Evolutionary conservation across 345 rosid species (phyloP), one percentile per base, ranked within the genome.

Genomic region (Dipteronia sinensis): DNA sequence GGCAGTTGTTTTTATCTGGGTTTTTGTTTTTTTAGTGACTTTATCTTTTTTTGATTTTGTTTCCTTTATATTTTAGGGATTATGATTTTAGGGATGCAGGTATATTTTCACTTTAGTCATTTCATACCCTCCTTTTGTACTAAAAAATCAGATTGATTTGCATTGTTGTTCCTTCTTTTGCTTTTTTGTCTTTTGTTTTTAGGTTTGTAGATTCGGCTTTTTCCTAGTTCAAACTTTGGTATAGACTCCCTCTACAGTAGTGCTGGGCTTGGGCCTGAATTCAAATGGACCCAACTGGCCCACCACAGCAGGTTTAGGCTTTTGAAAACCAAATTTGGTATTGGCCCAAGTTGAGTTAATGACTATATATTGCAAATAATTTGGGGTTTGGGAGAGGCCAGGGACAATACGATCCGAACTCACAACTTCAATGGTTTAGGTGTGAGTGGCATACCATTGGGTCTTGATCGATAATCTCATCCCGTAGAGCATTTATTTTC

Each of bases 181-280:
- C 65, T 65, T 75, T 56, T 82, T 73, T 55, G 63, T 53, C 81
- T 78, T 79, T 80, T 80, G 47, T 46, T 72, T 71, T 38, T 62
- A 9, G 59, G 27, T 76, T 58, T 71, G 49, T 56, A 19, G 23
- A 22, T 40, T 59, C 1, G 15, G 42, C 51, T 38, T 65, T 56
- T 38, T 19, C 29, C 47, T 40, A 23, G 77, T 72, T 27, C 76
- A 27, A 71, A 40, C 71, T 70, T 53, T 8, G 27, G 27, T 27
- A 27, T 27, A 27, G 27, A 27, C 27, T 27, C 27, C 27, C 27
- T 27, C 27, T 27, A 27, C 27, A 27, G 27, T 27, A 0, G 38
- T 34, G 38, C 38, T 34, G 38, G 38, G 38, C 38, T 34, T 34
- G 38, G 38, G 38, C 38, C 6, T 34, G 38, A 34, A 34, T 1